Conservation (phyloP, 768 basidiomycete genomes). For the Lactarius psammicola region DNA sequence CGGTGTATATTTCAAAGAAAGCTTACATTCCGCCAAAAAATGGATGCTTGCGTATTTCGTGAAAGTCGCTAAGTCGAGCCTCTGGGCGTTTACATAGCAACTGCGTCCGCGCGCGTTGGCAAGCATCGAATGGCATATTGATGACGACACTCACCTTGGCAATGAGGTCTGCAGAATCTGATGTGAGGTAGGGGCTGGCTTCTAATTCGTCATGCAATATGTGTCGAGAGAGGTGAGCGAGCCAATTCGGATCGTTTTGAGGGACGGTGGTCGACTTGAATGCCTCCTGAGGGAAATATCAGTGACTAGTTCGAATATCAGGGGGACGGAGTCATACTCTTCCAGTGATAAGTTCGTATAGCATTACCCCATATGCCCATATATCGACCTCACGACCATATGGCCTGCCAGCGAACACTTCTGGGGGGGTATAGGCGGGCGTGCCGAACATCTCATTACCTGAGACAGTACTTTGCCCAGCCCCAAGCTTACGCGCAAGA, state of each 20-base stretch:
- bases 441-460: constrained; percentile 23
- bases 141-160: neutral
- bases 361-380: constrained; percentile 26
- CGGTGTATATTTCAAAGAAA: neutral
- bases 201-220: constrained; percentile 12
- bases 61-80: constrained; percentile 12
- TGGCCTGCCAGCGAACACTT: constrained; percentile 17
- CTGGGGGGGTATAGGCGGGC: constrained; percentile 24
- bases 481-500: constrained; percentile 15
- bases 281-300: constrained; percentile 16
- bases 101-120: neutral
- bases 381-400: constrained; percentile 25
- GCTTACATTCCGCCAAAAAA: constrained; percentile 21
- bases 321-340: neutral
- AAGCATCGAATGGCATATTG: neutral
- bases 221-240: constrained; percentile 16
- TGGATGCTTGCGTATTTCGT: constrained; percentile 16
- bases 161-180: constrained; percentile 12
- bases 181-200: constrained; percentile 17
- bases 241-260: constrained; percentile 19
- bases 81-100: constrained; percentile 16
- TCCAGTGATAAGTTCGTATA: constrained; percentile 24
- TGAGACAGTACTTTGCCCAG: constrained; percentile 6
- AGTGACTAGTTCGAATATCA: neutral
- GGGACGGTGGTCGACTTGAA: constrained; percentile 18